A percentile compares a stretch with the other conserved stretches of the same genome.
These are phyloP conservation scores for Pulicaria dysenterica DNA, from an alignment of 129 eudicot species.

Conservation along the genomic window DNA sequence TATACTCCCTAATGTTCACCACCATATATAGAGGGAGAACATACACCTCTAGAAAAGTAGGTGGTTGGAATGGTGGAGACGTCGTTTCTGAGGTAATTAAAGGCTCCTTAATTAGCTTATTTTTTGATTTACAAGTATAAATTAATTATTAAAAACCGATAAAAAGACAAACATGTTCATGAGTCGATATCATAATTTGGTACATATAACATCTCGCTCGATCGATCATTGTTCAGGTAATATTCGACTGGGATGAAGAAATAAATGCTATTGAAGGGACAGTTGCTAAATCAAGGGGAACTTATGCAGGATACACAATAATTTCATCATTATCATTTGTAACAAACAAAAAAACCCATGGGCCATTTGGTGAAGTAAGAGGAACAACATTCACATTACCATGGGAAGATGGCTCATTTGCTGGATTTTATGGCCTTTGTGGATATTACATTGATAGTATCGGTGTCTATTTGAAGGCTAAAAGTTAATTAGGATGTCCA, in stretches of 20 bases:
- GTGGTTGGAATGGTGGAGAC: constrained; percentile 21
- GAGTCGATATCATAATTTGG: neutral
- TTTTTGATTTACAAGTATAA: neutral
- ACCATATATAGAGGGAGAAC: neutral
- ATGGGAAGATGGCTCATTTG: constrained; percentile 13
- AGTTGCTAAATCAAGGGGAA: neutral
- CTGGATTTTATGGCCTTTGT: constrained; percentile 10
- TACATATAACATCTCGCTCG: neutral
- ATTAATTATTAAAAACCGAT: neutral
- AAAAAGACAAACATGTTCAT: neutral
- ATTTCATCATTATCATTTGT: constrained; percentile 11
- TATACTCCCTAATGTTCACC: constrained; percentile 27
- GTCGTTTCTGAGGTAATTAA: constrained; percentile 4
- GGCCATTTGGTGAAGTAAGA: constrained; percentile 10
- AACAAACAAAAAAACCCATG: constrained; percentile 13
- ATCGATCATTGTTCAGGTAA: neutral
- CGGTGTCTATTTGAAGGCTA: constrained; percentile 14
- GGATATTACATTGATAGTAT: constrained; percentile 10
- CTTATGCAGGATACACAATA: neutral
- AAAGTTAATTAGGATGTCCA: too few species aligned
- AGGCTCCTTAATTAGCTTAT: neutral
- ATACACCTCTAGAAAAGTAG: neutral
- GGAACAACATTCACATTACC: constrained; percentile 1
- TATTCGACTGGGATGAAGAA: constrained; percentile 13
- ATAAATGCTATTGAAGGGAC: neutral